These are phyloP conservation scores for Emmonsiellopsis sp. DNA, from an alignment of 2,329 filamentous ascomycete species.

Conservation along the genomic window DNA sequence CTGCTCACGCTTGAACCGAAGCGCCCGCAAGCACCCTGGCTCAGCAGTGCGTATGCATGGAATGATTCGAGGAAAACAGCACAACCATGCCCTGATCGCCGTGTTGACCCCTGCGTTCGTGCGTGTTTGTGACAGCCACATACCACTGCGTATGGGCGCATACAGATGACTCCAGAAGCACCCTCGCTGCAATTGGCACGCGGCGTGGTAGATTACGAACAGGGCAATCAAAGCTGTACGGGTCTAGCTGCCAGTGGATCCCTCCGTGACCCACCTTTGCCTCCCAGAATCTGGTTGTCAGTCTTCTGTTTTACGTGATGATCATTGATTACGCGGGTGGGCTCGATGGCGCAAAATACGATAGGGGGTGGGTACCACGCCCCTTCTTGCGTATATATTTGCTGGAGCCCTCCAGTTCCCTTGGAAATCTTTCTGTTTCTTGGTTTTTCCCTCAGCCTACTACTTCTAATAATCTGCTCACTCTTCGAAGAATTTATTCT, in stretches of 20 bases:
- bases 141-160: no score
- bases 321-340: neutral
- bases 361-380: no score
- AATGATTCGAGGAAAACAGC: no score
- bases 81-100: no score
- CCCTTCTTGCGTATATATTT: neutral
- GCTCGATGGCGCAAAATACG: neutral
- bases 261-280: neutral
- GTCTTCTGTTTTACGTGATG: neutral
- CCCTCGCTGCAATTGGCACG: no score
- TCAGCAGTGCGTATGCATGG: no score
- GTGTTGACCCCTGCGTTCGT: no score
- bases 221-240: neutral
- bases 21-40: no score
- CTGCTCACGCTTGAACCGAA: no score
- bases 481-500: neutral
- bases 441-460: neutral
- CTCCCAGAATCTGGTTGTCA: neutral
- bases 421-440: neutral
- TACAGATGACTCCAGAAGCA: no score
- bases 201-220: no score
- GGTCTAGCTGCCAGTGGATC: neutral
- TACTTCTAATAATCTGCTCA: neutral
- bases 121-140: no score
- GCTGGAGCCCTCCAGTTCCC: neutral